Evolutionary conservation across 2,329 filamentous ascomycete species (phyloP), one percentile per base, ranked within the genome.

Genomic region (Teratosphaeria destructans): DNA sequence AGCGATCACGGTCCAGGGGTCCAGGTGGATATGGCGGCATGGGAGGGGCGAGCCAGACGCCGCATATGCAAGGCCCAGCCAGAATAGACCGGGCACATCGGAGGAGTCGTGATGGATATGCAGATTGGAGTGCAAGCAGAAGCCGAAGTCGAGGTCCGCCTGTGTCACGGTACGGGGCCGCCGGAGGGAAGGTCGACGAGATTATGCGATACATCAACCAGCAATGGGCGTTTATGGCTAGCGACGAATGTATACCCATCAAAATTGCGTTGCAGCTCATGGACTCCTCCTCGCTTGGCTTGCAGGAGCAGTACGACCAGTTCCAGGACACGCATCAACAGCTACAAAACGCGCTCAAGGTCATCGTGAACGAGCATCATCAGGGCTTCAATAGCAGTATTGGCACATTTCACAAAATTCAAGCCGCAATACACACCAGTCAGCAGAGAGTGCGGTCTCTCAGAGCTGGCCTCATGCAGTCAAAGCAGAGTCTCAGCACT

Each of bases 311-410:
- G 68, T 93, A 96, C 73, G 82, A 82, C 62, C 86, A 90, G 66
- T 99, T 99, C 72, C 82, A 89, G 70, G 80, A 87, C 65, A 91
- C 90, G 54, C 90, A 96, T 73, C 81, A 85, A 64, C 90, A 94
- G 71, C 83, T 99, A n/a, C 92, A 99, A 72, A 87, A 88, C 67
- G 92, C 93, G 10, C 80, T 99, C 60, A 96, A 96, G 74, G 85
- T 86, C 37, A 96, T 99, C 67, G 94, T 99, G 29, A 96, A 99
- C 73, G 93, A 99, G 76, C 93, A 99, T 71, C 93, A 99, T 71
- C 94, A 99, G 74, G 95, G 94, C 54, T 99, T 99, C 81, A 99
- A 97, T 76, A 96, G 90, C 74, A 96, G 93, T 56, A 97, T 99
- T 64, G 94, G 93, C 73, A 97, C 93, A 23, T 99, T 97, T 71